Percentiles rank a stretch among this genome's conserved stretches.
Conservation (phyloP, 2,329 filamentous ascomycete genomes). For the Paraconiothyrium sp. region DNA sequence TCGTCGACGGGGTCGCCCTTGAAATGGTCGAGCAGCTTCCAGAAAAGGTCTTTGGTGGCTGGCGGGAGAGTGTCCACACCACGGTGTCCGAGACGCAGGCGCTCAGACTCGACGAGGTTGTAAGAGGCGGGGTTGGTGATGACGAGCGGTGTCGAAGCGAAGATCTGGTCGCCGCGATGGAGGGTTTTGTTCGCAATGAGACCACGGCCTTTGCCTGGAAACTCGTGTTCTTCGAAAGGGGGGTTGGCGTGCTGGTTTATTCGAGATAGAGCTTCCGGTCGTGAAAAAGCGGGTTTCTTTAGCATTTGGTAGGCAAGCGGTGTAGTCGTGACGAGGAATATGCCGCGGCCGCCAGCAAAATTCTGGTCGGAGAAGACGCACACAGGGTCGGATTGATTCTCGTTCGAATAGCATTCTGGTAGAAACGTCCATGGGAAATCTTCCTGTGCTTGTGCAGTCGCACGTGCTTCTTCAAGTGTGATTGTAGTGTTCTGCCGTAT, state of each 20-base stretch:
- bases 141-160: constrained; percentile 44
- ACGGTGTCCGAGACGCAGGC: constrained; percentile 38
- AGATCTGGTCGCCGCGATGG: constrained; percentile 45
- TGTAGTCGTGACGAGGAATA: constrained; percentile 42
- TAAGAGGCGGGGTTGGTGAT: constrained; percentile 41
- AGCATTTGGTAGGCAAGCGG: constrained; percentile 38
- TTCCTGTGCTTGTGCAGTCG: constrained; percentile 26
- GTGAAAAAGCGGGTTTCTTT: constrained; percentile 40
- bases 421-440: constrained; percentile 46
- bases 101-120: constrained; percentile 32
- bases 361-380: constrained; percentile 43
- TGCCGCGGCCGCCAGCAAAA: constrained; percentile 44
- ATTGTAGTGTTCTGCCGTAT: constrained; percentile 33
- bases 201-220: constrained; percentile 45
- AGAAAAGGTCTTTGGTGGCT: constrained; percentile 33
- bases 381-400: constrained; percentile 35
- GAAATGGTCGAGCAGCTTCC: constrained; percentile 42
- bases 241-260: constrained; percentile 40
- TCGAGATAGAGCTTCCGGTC: constrained; percentile 26
- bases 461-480: constrained; percentile 34
- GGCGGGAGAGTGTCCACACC: constrained; percentile 38
- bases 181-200: constrained; percentile 47
- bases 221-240: constrained; percentile 39
- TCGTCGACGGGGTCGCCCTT: constrained; percentile 44
- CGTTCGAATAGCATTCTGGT: constrained; percentile 44